Evolutionary conservation across 2,329 filamentous ascomycete genomes (phyloP).

Genomic region (Stachybotrys chlorohalonatus): DNA sequence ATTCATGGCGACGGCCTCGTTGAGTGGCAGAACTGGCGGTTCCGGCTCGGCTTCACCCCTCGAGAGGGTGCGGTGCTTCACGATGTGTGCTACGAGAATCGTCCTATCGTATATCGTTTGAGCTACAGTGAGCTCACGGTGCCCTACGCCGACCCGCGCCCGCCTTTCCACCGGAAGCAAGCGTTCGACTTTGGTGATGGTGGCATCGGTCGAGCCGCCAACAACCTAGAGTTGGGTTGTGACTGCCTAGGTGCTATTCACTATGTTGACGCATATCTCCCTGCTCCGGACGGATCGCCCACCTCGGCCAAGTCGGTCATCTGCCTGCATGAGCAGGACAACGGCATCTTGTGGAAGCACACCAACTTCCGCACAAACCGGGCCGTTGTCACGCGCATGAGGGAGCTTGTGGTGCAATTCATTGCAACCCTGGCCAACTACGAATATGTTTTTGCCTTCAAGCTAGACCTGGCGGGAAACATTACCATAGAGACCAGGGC

Average conservation of each 20-base stretch:
- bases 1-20: constrained; percentile 40
- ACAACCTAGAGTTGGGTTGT: constrained; percentile 60
- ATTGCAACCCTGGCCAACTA: constrained; percentile 60
- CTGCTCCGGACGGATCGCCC: constrained; percentile 43
- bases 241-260: constrained; percentile 63
- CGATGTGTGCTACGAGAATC: constrained; percentile 57
- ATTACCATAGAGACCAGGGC: constrained; percentile 51
- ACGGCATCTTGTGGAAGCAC: constrained; percentile 57
- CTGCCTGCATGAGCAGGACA: constrained; percentile 49
- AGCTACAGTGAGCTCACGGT: constrained; percentile 24
- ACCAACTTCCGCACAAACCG: constrained; percentile 51
- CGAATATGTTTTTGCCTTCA: constrained; percentile 41
- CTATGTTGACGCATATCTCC: constrained; percentile 49
- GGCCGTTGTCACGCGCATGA: constrained; percentile 47
- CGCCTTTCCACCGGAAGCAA: constrained; percentile 59
- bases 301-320: constrained; percentile 47
- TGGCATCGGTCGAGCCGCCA: constrained; percentile 56
- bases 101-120: constrained; percentile 57
- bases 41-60: constrained; percentile 60
- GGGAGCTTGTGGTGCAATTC: constrained; percentile 53
- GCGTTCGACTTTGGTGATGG: constrained; percentile 66
- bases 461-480: constrained; percentile 48
- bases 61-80: constrained; percentile 64
- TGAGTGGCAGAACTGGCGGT: constrained; percentile 60
- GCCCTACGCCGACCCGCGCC: constrained; percentile 56